These are phyloP conservation scores for Porogramme epimiltina DNA, from an alignment of 1,284 basidiomycete species.

Conservation along the genomic window DNA sequence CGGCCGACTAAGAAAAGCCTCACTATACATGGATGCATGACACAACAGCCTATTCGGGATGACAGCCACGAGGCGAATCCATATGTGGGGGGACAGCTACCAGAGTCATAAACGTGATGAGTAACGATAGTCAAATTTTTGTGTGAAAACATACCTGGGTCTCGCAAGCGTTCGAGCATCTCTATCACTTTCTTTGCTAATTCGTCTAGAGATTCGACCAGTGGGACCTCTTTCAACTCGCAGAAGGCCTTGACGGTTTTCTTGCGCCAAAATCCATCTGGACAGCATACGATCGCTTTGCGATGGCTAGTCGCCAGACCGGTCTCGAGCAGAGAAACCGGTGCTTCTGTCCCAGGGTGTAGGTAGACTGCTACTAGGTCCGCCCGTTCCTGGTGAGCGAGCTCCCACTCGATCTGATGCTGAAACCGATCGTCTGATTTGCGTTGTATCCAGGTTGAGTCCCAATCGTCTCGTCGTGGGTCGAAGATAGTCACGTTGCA, in stretches of 20 bases:
- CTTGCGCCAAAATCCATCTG: neutral
- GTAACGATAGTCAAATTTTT: too few species aligned
- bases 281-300: conserved; percentile 3
- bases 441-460: neutral
- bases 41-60: too few species aligned
- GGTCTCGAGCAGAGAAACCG: conserved; percentile 10
- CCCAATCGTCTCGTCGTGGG: conserved; percentile 6
- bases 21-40: too few species aligned
- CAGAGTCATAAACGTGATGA: too few species aligned
- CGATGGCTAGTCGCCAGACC: neutral
- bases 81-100: too few species aligned
- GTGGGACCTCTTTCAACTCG: neutral
- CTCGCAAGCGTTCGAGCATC: too few species aligned
- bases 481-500: conserved; percentile 4
- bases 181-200: neutral
- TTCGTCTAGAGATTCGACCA: neutral
- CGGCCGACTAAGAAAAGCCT: too few species aligned
- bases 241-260: conserved; percentile 7
- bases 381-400: conserved; percentile 1
- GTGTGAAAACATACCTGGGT: too few species aligned
- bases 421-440: neutral
- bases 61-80: too few species aligned
- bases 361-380: conserved; percentile 9
- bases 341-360: neutral
- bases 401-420: conserved; percentile 8